These are phyloP conservation scores for Debaryomyces udenii DNA, from an alignment of 1,139 yeast species.

Conservation along the genomic window DNA sequence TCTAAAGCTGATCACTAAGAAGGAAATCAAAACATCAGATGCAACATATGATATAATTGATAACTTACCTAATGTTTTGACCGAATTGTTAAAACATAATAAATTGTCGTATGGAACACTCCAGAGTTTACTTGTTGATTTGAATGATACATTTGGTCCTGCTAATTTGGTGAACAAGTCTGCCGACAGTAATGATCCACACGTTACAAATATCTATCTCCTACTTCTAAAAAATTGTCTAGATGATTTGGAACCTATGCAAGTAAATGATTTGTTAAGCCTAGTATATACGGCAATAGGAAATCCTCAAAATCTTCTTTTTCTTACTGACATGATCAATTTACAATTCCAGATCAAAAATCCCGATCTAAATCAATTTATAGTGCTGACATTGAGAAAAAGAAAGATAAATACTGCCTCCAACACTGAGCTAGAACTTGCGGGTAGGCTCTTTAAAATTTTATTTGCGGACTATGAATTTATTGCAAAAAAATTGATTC, in stretches of 20 bases:
- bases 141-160: constrained; percentile 38
- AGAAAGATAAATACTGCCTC: constrained; percentile 20
- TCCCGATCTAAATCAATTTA: constrained; percentile 18
- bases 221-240: constrained; percentile 16
- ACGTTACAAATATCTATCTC: constrained; percentile 15
- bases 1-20: constrained; percentile 31
- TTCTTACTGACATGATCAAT: constrained; percentile 23
- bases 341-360: constrained; percentile 12
- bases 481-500: constrained; percentile 38
- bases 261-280: constrained; percentile 25
- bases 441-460: constrained; percentile 30
- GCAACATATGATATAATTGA: constrained; percentile 37
- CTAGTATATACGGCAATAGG: constrained; percentile 27
- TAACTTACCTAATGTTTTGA: constrained; percentile 29
- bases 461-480: constrained; percentile 26
- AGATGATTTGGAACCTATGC: constrained; percentile 18
- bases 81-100: constrained; percentile 23
- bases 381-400: constrained; percentile 23
- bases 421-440: constrained; percentile 25
- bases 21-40: constrained; percentile 32
- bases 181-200: neutral
- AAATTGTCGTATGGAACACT: constrained; percentile 22
- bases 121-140: constrained; percentile 23
- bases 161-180: constrained; percentile 17
- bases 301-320: constrained; percentile 24